These are phyloP conservation scores for Boletus tomentosulus DNA, from an alignment of 768 basidiomycete species.

Conservation along the genomic window DNA sequence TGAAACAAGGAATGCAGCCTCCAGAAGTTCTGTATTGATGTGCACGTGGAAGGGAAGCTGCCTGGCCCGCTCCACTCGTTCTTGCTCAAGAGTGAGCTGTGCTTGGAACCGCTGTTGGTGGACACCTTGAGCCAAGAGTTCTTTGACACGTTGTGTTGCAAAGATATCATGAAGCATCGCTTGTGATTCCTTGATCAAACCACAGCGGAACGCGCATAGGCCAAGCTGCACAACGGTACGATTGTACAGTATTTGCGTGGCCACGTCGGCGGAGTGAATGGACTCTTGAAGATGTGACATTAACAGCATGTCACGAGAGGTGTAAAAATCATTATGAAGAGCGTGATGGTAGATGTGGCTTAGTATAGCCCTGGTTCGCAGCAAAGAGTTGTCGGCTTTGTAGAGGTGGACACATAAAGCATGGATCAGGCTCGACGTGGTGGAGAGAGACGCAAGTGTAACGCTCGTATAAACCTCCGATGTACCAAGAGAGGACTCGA, in stretches of 20 bases:
- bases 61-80: conserved; percentile 91
- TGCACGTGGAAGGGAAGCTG: conserved; percentile 99
- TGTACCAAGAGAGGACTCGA: conserved; percentile 65
- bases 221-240: conserved; percentile 96
- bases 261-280: conserved; percentile 92
- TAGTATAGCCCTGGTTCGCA: conserved; percentile 95
- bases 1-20: conserved; percentile 95
- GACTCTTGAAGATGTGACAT: conserved; percentile 99
- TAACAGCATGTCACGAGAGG: conserved; percentile 94
- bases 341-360: conserved; percentile 98
- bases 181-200: conserved; percentile 92
- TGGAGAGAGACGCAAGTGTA: conserved; percentile 49
- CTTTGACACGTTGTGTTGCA: conserved; percentile 93
- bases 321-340: conserved; percentile 93
- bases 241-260: conserved; percentile 97
- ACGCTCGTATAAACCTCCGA: conserved; percentile 61
- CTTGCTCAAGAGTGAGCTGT: conserved; percentile 87
- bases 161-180: conserved; percentile 93
- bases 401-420: conserved; percentile 89
- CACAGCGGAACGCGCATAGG: conserved; percentile 92
- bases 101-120: conserved; percentile 86
- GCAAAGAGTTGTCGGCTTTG: conserved; percentile 83
- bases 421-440: conserved; percentile 79
- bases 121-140: conserved; percentile 93
- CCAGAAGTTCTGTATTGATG: conserved; percentile 95